phyloP scores from a whole-genome alignment of 2,329 filamentous ascomycete genomes.

The Aspergillus intermedius region DNA sequence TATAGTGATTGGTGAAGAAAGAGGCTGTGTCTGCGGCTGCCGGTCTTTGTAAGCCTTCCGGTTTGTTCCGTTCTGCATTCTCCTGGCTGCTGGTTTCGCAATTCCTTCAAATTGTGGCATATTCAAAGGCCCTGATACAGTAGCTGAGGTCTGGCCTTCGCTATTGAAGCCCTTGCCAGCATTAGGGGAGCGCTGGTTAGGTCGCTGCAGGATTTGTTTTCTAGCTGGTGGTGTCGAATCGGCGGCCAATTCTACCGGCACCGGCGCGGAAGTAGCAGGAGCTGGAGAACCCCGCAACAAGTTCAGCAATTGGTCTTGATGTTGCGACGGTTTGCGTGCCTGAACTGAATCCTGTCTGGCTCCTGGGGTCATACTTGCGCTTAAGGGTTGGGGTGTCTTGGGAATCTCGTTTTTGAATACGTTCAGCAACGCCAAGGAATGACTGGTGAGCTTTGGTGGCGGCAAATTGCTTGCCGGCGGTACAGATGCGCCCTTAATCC shows the following conservation, averaged over 20 bases:
- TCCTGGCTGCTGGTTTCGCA: constrained; percentile 21
- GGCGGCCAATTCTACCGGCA: constrained; percentile 42
- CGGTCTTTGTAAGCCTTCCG: constrained; percentile 18
- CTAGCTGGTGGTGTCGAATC: constrained; percentile 31
- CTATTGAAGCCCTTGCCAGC: constrained; percentile 9
- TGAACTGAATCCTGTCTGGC: constrained; percentile 7
- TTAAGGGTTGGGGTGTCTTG: constrained; percentile 19
- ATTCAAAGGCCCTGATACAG: constrained; percentile 35
- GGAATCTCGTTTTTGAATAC: constrained; percentile 45
- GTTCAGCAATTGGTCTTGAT: constrained; percentile 32
- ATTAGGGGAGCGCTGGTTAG: constrained; percentile 10
- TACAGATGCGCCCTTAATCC: constrained; percentile 39
- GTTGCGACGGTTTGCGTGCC: constrained; percentile 24
- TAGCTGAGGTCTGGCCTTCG: constrained; percentile 29
- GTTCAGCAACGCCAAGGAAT: constrained; percentile 53
- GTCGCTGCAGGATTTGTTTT: constrained; percentile 30
- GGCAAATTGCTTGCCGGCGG: constrained; percentile 55
- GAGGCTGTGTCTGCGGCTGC: constrained; percentile 14
- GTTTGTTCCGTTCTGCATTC: constrained; percentile 14
- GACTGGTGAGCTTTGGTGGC: constrained; percentile 51
- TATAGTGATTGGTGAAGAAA: constrained; percentile 33
- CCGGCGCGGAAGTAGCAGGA: constrained; percentile 16
- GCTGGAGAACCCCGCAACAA: constrained; percentile 24
- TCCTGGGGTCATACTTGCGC: constrained; percentile 13
- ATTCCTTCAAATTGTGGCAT: constrained; percentile 33